A percentile compares a stretch with the other conserved stretches of the same genome.
Conservation (phyloP, 805 yeast genomes). For the Cyberlindnera nakhonratchasimensis region DNA sequence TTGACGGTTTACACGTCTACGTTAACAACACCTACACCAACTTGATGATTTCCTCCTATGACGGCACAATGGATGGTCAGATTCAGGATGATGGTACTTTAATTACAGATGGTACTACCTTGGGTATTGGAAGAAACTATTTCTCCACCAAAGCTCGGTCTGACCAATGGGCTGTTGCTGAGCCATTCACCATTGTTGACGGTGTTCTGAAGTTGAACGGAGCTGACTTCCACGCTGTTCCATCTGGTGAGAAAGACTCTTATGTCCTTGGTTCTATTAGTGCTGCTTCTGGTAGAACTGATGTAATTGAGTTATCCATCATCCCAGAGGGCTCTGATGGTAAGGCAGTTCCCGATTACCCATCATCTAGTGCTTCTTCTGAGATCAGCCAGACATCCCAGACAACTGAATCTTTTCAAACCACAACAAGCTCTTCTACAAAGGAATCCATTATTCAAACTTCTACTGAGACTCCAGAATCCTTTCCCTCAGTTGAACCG, state of each 20-base stretch:
- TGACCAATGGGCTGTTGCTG: slow-evolving; percentile 9
- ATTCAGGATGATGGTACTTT: slow-evolving; percentile 1
- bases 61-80: background rate
- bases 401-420: too few species aligned
- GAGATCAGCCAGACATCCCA: too few species aligned
- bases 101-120: background rate
- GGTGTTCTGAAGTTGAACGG: slow-evolving; percentile 18
- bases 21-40: background rate
- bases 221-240: slow-evolving; percentile 22
- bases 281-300: slow-evolving; percentile 15
- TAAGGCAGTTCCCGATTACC: background rate
- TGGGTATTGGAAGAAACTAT: slow-evolving; percentile 19
- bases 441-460: too few species aligned
- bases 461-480: too few species aligned
- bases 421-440: too few species aligned
- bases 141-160: slow-evolving; percentile 10
- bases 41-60: background rate
- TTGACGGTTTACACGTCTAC: slow-evolving; percentile 1
- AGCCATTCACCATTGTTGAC: slow-evolving; percentile 16
- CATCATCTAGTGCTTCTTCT: background rate
- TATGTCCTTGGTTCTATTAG: slow-evolving; percentile 20
- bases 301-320: slow-evolving; percentile 7
- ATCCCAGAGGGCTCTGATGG: slow-evolving; percentile 3
- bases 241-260: slow-evolving; percentile 8
- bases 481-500: too few species aligned